Percentiles rank a stretch among this genome's conserved stretches.
Evolutionary conservation across 352 stramenopile species (phyloP).

Genomic region (Pythium brachiatum): DNA sequence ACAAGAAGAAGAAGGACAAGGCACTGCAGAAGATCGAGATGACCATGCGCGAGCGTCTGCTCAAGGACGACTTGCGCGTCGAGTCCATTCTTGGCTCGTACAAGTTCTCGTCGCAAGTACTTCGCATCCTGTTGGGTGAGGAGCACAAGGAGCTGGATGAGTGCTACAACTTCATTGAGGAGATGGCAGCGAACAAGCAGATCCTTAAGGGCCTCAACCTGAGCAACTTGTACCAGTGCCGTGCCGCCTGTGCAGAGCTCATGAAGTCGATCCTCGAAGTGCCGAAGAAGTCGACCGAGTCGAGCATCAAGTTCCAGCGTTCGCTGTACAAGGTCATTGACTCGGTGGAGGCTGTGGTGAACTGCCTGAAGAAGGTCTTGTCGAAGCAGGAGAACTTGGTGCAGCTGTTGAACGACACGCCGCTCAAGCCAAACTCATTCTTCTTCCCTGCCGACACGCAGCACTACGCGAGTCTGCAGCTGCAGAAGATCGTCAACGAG

Average conservation of each 20-base stretch:
- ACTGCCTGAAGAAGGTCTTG: constrained; percentile 83
- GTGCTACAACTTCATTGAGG: constrained; percentile 86
- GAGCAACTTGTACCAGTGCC: constrained; percentile 73
- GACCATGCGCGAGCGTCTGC: constrained; percentile 78
- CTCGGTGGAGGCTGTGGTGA: constrained; percentile 74
- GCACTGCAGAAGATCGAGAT: constrained; percentile 84
- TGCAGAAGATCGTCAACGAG: constrained; percentile 78
- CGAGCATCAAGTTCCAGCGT: constrained; percentile 87
- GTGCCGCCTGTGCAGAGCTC: constrained; percentile 59
- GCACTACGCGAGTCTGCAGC: constrained; percentile 77
- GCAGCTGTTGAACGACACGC: constrained; percentile 83
- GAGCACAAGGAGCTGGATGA: constrained; percentile 83
- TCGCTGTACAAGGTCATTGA: constrained; percentile 85
- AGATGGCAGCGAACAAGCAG: constrained; percentile 70
- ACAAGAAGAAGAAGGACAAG: constrained; percentile 91
- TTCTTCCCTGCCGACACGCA: constrained; percentile 85
- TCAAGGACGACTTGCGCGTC: constrained; percentile 83
- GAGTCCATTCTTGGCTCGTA: constrained; percentile 83
- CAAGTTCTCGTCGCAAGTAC: constrained; percentile 84
- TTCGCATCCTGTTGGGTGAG: constrained; percentile 76
- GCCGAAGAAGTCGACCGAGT: constrained; percentile 65
- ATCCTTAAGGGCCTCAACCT: constrained; percentile 84
- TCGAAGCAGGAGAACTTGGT: constrained; percentile 84
- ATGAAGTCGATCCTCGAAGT: constrained; percentile 88
- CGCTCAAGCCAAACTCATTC: constrained; percentile 85